Percentiles rank a stretch among this genome's conserved stretches.
Evolutionary conservation across 202 grass and related monocot species (phyloP).

Genomic region (Zizania palustris): DNA sequence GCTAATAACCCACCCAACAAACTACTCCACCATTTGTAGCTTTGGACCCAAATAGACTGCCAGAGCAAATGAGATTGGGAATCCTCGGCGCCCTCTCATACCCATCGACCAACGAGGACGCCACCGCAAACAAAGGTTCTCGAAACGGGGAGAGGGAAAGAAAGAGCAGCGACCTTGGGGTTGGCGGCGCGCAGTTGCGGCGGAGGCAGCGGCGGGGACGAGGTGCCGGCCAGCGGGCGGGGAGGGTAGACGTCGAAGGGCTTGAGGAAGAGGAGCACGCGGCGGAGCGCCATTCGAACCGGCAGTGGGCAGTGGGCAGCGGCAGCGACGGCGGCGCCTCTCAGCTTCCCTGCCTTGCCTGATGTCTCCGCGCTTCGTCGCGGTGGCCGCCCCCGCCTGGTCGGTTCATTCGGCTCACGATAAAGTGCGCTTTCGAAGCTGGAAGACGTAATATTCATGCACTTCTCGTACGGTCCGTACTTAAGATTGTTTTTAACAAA

Average conservation of each 20-base stretch:
- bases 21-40: background rate
- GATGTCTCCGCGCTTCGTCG: background rate
- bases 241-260: constrained; percentile 85
- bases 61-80: background rate
- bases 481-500: too few relatives aligned
- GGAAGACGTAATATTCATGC: too few relatives aligned
- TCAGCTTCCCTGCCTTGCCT: background rate
- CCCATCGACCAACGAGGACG: background rate
- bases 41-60: background rate
- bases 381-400: background rate
- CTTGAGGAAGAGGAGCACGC: constrained; percentile 82
- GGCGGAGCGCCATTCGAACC: constrained; percentile 56
- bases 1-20: too few relatives aligned
- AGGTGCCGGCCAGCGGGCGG: constrained; percentile 8
- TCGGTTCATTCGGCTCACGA: background rate
- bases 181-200: constrained; percentile 37
- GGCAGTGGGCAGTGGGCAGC: background rate
- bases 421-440: background rate
- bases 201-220: background rate
- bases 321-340: background rate
- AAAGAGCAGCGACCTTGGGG: constrained; percentile 51
- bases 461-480: too few relatives aligned
- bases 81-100: background rate
- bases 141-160: background rate
- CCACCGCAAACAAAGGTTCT: background rate